phyloP scores from a whole-genome alignment of 345 rosid genomes.

The Aquilaria malaccensis region DNA sequence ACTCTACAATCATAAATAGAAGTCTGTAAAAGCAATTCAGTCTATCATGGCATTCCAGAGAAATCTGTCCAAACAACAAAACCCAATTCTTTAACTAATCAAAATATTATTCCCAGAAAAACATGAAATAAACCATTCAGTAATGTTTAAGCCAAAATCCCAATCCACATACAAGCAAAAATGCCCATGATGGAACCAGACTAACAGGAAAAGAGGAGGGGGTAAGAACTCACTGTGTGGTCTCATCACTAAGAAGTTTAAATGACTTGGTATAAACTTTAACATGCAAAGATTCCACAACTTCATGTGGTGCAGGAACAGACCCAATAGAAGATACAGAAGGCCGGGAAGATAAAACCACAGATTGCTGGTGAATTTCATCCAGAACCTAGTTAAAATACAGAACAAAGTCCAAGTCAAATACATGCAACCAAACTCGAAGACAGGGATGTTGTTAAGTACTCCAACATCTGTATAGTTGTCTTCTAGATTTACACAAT shows the following conservation, averaged over 20 bases:
- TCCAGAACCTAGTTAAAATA: conserved; percentile 78
- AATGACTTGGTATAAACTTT: conserved; percentile 47
- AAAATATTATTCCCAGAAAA: not conserved
- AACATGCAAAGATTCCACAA: conserved; percentile 77
- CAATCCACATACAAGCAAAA: conserved; percentile 2
- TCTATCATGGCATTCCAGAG: no score
- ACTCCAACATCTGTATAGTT: no score
- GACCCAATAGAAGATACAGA: conserved; percentile 89
- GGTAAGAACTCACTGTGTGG: conserved; percentile 52
- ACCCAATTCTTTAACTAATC: no score
- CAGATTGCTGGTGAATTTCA: conserved; percentile 98
- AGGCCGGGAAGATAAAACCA: conserved; percentile 80
- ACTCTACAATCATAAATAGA: not conserved
- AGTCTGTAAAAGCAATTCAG: no score
- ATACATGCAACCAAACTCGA: conserved; percentile 1
- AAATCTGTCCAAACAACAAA: no score
- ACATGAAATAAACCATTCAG: conserved; percentile 4
- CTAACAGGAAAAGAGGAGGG: no score
- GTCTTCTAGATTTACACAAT: no score
- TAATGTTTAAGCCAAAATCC: not conserved
- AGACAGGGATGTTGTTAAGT: no score
- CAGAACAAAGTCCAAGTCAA: conserved; percentile 19
- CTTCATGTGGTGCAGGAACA: conserved; percentile 87
- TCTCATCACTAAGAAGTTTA: conserved; percentile 60
- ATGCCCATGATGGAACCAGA: not conserved